These are phyloP conservation scores for Ambrosiella beaveri DNA, from an alignment of 2,329 filamentous ascomycete species.

Conservation along the genomic window DNA sequence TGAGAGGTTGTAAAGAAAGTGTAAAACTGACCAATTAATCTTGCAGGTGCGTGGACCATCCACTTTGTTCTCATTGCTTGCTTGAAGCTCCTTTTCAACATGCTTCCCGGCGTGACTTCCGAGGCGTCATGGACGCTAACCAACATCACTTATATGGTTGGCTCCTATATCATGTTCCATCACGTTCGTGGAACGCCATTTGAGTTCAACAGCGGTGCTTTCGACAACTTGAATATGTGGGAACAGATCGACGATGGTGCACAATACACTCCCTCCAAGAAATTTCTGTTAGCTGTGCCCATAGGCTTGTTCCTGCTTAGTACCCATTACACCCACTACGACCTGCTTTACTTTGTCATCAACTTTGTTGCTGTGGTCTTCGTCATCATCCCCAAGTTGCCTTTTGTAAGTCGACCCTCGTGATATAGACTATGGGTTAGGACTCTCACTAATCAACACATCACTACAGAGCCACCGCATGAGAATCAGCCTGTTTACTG, in stretches of 20 bases:
- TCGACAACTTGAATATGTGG: slow-evolving; percentile 99
- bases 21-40: neutral
- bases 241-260: slow-evolving; percentile 99
- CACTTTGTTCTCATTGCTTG: slow-evolving; percentile 82
- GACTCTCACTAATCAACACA: neutral
- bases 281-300: slow-evolving; percentile 87
- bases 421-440: neutral
- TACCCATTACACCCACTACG: slow-evolving; percentile 98
- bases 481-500: slow-evolving; percentile 58
- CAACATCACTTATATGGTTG: slow-evolving; percentile 98
- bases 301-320: slow-evolving; percentile 89
- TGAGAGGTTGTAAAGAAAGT: neutral
- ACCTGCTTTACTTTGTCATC: slow-evolving; percentile 89
- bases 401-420: slow-evolving; percentile 52
- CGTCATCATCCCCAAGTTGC: slow-evolving; percentile 91
- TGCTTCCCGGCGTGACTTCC: slow-evolving; percentile 88
- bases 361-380: slow-evolving; percentile 85
- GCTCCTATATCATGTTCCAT: slow-evolving; percentile 99
- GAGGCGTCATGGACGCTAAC: slow-evolving; percentile 98
- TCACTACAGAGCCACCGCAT: slow-evolving; percentile 51
- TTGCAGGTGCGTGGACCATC: slow-evolving; percentile 85
- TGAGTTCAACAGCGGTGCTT: slow-evolving; percentile 95
- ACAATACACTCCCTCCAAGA: slow-evolving; percentile 97
- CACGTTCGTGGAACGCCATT: slow-evolving; percentile 96
- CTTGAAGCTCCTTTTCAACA: slow-evolving; percentile 93